Conservation (phyloP, 495 filamentous ascomycete species). For the Penicillium simplicissimum region DNA sequence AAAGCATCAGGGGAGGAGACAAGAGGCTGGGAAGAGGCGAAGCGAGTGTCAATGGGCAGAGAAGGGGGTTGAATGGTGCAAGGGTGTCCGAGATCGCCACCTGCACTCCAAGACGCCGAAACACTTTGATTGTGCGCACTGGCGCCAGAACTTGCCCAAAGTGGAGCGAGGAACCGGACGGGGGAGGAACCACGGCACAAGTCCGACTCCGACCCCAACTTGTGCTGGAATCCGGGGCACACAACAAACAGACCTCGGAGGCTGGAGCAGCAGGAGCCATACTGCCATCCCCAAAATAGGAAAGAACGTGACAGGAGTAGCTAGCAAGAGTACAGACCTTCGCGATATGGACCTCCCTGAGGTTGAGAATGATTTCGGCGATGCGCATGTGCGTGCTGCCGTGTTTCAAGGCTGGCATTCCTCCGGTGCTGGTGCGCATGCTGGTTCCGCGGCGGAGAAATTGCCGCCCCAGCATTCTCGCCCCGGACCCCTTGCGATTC, state of each 20-base stretch:
- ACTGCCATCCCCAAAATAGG: background rate
- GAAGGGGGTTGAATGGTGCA: background rate
- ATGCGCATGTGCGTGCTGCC: slow-evolving; percentile 24
- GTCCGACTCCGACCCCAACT: slow-evolving; percentile 29
- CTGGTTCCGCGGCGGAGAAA: slow-evolving; percentile 22
- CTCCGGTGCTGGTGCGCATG: slow-evolving; percentile 25
- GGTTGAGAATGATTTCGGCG: slow-evolving; percentile 29
- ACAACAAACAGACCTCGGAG: slow-evolving; percentile 16
- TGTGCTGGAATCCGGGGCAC: slow-evolving; percentile 25
- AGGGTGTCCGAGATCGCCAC: background rate
- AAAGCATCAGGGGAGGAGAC: slow-evolving; percentile 20
- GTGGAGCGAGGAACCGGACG: slow-evolving; percentile 16
- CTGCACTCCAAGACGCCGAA: background rate
- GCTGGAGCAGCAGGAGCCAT: slow-evolving; percentile 1
- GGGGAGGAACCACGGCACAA: slow-evolving; percentile 31
- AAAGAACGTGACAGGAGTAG: slow-evolving; percentile 2
- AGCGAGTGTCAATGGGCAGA: background rate
- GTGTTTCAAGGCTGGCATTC: slow-evolving; percentile 27
- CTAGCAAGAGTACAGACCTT: slow-evolving; percentile 29
- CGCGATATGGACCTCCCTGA: slow-evolving; percentile 27
- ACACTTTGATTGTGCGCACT: background rate
- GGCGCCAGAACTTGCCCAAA: slow-evolving; percentile 1
- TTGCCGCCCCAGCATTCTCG: slow-evolving; percentile 21
- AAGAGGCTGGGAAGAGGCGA: slow-evolving; percentile 1
- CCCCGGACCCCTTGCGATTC: slow-evolving; percentile 17